A percentile compares a stretch with the other conserved stretches of the same genome.
These are phyloP conservation scores for Coprinellus aureogranulatus DNA, from an alignment of 768 basidiomycete species.

Conservation along the genomic window DNA sequence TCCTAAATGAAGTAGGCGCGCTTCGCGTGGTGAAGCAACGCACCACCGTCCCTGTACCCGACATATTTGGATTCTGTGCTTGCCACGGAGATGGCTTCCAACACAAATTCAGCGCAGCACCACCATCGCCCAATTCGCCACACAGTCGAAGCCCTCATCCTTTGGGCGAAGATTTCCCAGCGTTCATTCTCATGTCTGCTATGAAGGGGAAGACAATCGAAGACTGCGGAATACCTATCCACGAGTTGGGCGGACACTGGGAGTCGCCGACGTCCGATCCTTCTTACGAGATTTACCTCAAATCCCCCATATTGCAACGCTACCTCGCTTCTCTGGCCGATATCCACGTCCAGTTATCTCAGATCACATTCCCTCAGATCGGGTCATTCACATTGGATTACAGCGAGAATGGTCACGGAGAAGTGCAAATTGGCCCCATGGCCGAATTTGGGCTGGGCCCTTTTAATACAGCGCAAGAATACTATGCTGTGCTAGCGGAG, in stretches of 20 bases:
- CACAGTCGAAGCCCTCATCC: constrained; percentile 32
- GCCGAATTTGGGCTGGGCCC: constrained; percentile 43
- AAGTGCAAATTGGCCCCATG: constrained; percentile 36
- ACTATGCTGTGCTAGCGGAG: constrained; percentile 38
- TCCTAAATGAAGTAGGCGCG: constrained; percentile 42
- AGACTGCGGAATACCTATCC: constrained; percentile 38
- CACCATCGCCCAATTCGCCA: constrained; percentile 3
- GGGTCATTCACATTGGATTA: constrained; percentile 36
- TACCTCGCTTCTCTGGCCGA: constrained; percentile 41
- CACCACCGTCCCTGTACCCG: constrained; percentile 41
- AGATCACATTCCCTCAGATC: constrained; percentile 38
- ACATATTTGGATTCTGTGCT: constrained; percentile 30
- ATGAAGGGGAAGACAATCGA: constrained; percentile 40
- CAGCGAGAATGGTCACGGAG: constrained; percentile 19
- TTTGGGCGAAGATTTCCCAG: constrained; percentile 35
- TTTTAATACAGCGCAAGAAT: constrained; percentile 37
- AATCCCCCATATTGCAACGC: constrained; percentile 33
- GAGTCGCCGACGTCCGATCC: constrained; percentile 24
- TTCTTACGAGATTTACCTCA: constrained; percentile 25
- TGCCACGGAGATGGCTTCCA: constrained; percentile 11
- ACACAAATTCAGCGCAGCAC: constrained; percentile 1
- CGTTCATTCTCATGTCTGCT: constrained; percentile 42
- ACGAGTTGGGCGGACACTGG: constrained; percentile 26
- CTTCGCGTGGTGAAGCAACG: constrained; percentile 38
- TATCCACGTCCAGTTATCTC: constrained; percentile 39